A percentile compares a stretch with the other conserved stretches of the same genome.
Evolutionary conservation across 1,139 yeast species (phyloP).

Genomic region (Kodamaea plutei): DNA sequence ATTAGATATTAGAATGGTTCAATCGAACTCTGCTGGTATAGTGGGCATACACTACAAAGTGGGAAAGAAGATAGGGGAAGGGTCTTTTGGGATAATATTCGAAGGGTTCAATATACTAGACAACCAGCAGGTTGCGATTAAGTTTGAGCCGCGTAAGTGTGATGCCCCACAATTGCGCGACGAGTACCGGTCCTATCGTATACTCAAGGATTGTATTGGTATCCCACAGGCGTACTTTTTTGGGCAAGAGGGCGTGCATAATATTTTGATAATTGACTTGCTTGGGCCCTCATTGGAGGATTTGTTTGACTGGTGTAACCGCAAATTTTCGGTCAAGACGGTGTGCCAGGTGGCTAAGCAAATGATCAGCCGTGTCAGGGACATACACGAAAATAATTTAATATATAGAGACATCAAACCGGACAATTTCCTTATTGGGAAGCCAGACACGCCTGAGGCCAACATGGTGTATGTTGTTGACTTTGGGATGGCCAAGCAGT

Average conservation of each 20-base stretch:
- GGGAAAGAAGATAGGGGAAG: slow-evolving; percentile 82
- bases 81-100: slow-evolving; percentile 78
- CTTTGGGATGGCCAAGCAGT: slow-evolving; percentile 68
- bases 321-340: slow-evolving; percentile 64
- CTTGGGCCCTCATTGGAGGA: slow-evolving; percentile 78
- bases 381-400: slow-evolving; percentile 63
- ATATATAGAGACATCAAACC: slow-evolving; percentile 78
- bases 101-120: slow-evolving; percentile 76
- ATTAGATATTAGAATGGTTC: slow-evolving; percentile 25
- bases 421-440: slow-evolving; percentile 69
- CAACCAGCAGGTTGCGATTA: slow-evolving; percentile 73
- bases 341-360: slow-evolving; percentile 73
- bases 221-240: slow-evolving; percentile 74
- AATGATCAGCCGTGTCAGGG: slow-evolving; percentile 65
- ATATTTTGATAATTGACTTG: slow-evolving; percentile 66
- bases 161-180: slow-evolving; percentile 80
- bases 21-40: slow-evolving; percentile 44
- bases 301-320: slow-evolving; percentile 77
- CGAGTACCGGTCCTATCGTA: slow-evolving; percentile 71
- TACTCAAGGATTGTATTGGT: slow-evolving; percentile 56
- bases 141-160: slow-evolving; percentile 74
- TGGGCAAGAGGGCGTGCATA: slow-evolving; percentile 79
- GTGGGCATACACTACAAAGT: slow-evolving; percentile 79
- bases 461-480: slow-evolving; percentile 49
- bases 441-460: slow-evolving; percentile 60